Evolutionary conservation across 1,139 yeast species (phyloP), one percentile per base, ranked within the genome.

Genomic region (Entelexis paramagnoliae): DNA sequence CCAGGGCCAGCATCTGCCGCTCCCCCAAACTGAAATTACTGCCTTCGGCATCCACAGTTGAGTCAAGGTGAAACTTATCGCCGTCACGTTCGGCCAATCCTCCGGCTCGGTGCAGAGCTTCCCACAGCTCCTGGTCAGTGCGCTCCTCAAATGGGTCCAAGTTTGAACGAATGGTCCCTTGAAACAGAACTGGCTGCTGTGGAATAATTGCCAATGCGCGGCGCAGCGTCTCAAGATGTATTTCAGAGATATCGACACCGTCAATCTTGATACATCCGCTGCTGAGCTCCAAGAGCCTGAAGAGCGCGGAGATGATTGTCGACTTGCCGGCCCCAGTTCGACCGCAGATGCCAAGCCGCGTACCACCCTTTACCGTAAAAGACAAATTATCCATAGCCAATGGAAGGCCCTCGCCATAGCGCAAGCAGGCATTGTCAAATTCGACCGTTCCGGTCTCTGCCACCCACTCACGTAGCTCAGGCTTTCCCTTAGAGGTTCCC

Each of bases 261-360:
- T 81, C 88, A 60, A 82, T 78, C 2, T 61, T 55, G 49, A 82
- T 73, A 30, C 58, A 58, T 4, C 89, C 89, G 1, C 62, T 54
- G n/a, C 68, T 62, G 40, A 80, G 65, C 60, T 81, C 87, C 13
- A 74, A 67, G 34, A 83, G 66, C 52, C 89, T 72, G 65, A 77
- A 83, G 52, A 82, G 67, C 0, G 85, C 83, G 29, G 77, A 72
- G 75, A 80, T 79, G 42, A 82, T 78, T 2, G 86, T 78, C 22
- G 83, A 76, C 65, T 82, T 83, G 44, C 89, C 89, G 11, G 88
- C 88, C 53, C 89, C 89, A 1, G 89, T 82, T 60, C 88, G 76
- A 29, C 89, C 89, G 67, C 85, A 80, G 52, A 82, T 79, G 44
- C 89, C 89, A 54, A 82, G 73, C 63, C 80, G 81, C 63, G 79